Base-by-base conservation (phyloP, 2,329 filamentous ascomycete species). In the Scedosporium aurantiacum region DNA sequence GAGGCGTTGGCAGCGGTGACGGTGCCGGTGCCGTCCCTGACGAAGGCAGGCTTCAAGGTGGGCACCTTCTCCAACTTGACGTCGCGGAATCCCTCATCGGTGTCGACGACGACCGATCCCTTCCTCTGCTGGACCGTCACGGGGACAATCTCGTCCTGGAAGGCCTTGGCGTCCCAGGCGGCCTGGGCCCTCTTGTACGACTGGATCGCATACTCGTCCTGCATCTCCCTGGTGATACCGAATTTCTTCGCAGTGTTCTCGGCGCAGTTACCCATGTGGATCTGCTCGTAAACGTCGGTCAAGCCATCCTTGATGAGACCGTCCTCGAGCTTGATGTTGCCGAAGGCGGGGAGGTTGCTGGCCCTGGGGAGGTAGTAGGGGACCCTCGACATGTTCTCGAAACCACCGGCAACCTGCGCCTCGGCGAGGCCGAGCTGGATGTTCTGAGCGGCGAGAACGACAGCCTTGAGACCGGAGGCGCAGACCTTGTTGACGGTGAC, bases 401-500 rank as follows among this genome's bases (percentile, higher is more conserved):
- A 97, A 60, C 94, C 94, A 64, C 94, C 94, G 1, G 94, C 94
- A 6, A 97, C 81, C 72, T 96, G 89, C 0, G 89, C 92, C 69
- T 96, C 90, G 16, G 91, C 84, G 8, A 96, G 81, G 4, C 94
- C 93, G 10, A 99, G 83, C 75, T 97, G 90, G 68, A 97, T 96
- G 70, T 96, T 94, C 70, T 96, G 91, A 1, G 93, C 93, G 1
- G 93, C 94, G 54, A 97, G 82, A 23, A 83, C 86, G 4, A 97
- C 91, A 1, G 94, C 89, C 75, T 99, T 99, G 66, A 99, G 79
- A 4, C 94, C 94, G 0, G 92, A 97, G 3, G 94, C 89, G 78
- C 94, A 99, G 63, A 99, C 94, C 77, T 99, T 99, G 81, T 99
- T 99, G 75, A 99, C 87, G 16, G 94, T 97, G 58, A 88, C 87